These are phyloP conservation scores for Dillenia turbinata DNA, from an alignment of 164 flowering plant genomes.

Conservation along the genomic window DNA sequence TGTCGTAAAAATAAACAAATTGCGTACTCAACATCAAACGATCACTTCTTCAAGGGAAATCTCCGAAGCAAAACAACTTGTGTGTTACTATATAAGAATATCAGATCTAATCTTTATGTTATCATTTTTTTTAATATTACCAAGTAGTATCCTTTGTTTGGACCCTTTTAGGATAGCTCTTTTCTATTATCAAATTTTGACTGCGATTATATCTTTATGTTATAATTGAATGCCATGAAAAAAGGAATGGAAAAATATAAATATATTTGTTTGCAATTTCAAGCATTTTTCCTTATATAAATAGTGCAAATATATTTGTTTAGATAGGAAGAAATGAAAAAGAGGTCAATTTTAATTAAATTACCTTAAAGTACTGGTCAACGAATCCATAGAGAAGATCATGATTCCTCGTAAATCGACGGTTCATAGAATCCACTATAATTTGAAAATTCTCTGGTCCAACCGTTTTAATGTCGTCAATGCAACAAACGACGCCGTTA, in stretches of 20 bases:
- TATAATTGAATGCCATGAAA: too few species aligned
- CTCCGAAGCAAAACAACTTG: too few species aligned
- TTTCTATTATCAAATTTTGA: too few species aligned
- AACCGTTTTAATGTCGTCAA: constrained; percentile 35
- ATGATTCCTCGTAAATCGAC: constrained; percentile 35
- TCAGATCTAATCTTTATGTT: too few species aligned
- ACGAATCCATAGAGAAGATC: constrained; percentile 58
- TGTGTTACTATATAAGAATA: too few species aligned
- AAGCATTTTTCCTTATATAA: neutral
- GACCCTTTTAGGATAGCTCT: too few species aligned
- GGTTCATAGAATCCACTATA: constrained; percentile 44
- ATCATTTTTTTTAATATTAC: too few species aligned
- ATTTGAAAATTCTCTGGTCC: constrained; percentile 36
- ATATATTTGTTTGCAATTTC: neutral
- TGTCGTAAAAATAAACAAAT: constrained; percentile 12
- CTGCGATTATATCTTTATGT: too few species aligned
- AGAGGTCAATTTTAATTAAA: neutral
- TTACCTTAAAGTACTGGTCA: constrained; percentile 62
- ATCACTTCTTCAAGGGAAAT: too few species aligned
- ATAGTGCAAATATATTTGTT: neutral
- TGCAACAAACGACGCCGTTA: constrained; percentile 14
- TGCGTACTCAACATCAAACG: too few species aligned
- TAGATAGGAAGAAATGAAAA: neutral
- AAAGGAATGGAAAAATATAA: neutral
- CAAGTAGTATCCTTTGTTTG: too few species aligned